Conservation (phyloP, 2,329 filamentous ascomycete species). For the Aplosporella prunicola region DNA sequence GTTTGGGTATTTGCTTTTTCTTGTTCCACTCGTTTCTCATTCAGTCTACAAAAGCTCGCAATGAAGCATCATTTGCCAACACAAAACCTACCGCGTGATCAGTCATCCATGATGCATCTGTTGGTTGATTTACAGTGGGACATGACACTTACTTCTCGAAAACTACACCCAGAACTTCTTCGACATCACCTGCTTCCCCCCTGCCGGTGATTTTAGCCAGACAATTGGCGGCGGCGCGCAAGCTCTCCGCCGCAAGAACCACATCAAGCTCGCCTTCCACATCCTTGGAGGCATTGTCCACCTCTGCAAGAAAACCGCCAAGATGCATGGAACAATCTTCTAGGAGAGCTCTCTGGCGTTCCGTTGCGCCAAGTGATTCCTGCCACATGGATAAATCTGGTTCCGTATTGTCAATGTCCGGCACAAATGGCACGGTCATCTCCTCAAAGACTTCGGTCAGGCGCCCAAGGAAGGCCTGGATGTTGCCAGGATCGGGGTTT, state of each 20-base stretch:
- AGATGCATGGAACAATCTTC: conserved; percentile 63
- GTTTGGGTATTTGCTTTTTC: too few species aligned
- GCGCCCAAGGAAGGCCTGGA: conserved; percentile 58
- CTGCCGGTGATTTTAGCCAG: conserved; percentile 82
- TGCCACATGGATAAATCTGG: conserved; percentile 60
- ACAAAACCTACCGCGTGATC: conserved; percentile 22
- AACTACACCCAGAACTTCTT: conserved; percentile 91
- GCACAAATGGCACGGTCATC: conserved; percentile 52
- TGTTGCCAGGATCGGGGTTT: conserved; percentile 48
- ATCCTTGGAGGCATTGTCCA: conserved; percentile 23
- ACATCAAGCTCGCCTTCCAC: conserved; percentile 56
- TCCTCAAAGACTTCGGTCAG: conserved; percentile 58
- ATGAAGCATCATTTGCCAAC: conserved; percentile 33
- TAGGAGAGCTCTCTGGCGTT: conserved; percentile 77
- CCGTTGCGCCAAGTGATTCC: conserved; percentile 81
- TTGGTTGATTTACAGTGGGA: too few species aligned
- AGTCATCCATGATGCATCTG: conserved; percentile 1
- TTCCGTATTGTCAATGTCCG: conserved; percentile 26
- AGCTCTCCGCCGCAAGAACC: conserved; percentile 79
- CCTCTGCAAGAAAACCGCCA: conserved; percentile 59
- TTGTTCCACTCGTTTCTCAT: too few species aligned
- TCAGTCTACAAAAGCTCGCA: too few species aligned
- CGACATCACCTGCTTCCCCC: conserved; percentile 78
- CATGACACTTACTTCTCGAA: conserved; percentile 75
- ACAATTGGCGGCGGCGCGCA: conserved; percentile 69